Percentiles rank a stretch among this genome's conserved stretches.
Conservation (phyloP, 345 rosid species). For the Barbarea vulgaris region DNA sequence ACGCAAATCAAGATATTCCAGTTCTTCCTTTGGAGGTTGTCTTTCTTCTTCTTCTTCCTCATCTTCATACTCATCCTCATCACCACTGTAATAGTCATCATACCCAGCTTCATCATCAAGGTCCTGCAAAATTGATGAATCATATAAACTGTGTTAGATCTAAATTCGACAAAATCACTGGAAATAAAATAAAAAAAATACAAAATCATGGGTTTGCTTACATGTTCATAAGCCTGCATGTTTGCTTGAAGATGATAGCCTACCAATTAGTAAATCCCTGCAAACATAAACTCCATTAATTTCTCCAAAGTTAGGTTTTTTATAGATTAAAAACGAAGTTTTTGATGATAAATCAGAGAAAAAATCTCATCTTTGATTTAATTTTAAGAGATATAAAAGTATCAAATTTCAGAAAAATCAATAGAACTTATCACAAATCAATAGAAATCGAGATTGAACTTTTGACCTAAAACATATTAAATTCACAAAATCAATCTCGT, state of each 20-base stretch:
- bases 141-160: not conserved
- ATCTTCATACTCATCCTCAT: constrained; percentile 33
- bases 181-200: not conserved
- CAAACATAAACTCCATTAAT: not conserved
- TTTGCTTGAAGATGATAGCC: not conserved
- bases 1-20: constrained; percentile 69
- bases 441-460: not conserved
- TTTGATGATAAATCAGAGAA: not conserved
- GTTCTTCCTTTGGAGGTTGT: constrained; percentile 36
- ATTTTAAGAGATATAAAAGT: not conserved
- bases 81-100: constrained; percentile 40
- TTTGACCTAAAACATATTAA: not conserved
- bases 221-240: constrained; percentile 43
- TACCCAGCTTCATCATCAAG: constrained; percentile 38
- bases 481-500: not conserved
- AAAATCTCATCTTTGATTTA: not conserved
- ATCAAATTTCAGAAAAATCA: not conserved
- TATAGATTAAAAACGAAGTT: not conserved
- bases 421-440: not conserved
- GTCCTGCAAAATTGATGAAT: constrained; percentile 28
- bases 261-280: constrained; percentile 26
- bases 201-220: not conserved
- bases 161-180: not conserved
- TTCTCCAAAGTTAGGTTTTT: not conserved
- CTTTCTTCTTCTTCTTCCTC: constrained; percentile 47